These are phyloP conservation scores for Umbilicaria muhlenbergii DNA, from an alignment of 495 filamentous ascomycete genomes.

Conservation along the genomic window DNA sequence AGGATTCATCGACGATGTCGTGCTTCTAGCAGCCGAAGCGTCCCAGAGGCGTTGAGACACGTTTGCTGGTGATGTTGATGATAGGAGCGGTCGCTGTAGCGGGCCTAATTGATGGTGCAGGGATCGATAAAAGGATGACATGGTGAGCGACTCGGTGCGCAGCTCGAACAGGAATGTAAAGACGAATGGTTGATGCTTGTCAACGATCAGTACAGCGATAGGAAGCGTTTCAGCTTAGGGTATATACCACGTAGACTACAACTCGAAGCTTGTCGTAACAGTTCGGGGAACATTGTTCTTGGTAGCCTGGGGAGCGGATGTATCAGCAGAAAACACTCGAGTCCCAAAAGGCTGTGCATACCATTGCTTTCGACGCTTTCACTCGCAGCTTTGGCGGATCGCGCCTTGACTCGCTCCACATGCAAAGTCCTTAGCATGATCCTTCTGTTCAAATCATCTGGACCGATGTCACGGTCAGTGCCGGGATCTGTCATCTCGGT, in stretches of 20 bases:
- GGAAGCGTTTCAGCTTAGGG: neutral
- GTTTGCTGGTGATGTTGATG: slow-evolving; percentile 43
- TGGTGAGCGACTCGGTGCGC: slow-evolving; percentile 46
- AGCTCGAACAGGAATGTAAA: slow-evolving; percentile 79
- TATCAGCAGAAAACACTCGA: no score
- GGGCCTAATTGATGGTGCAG: slow-evolving; percentile 72
- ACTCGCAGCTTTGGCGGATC: slow-evolving; percentile 3
- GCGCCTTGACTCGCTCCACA: slow-evolving; percentile 15
- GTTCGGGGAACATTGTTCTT: neutral
- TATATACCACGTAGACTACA: slow-evolving; percentile 49
- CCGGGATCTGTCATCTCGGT: slow-evolving; percentile 9
- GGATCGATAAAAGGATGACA: slow-evolving; percentile 57
- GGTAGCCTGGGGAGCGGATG: neutral
- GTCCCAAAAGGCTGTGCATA: neutral
- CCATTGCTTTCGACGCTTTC: neutral
- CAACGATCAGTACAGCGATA: neutral
- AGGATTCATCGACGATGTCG: slow-evolving; percentile 13
- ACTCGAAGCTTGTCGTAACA: slow-evolving; percentile 41
- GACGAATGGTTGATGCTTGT: slow-evolving; percentile 65
- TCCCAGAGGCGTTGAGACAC: slow-evolving; percentile 31
- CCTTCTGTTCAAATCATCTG: slow-evolving; percentile 25
- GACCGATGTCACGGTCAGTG: neutral
- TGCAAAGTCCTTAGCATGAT: slow-evolving; percentile 36
- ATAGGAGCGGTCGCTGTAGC: slow-evolving; percentile 53
- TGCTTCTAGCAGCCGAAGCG: slow-evolving; percentile 14